Evolutionary conservation across 78 protist genomes (phyloP).

Genomic region (Chrysochromulina parva): DNA sequence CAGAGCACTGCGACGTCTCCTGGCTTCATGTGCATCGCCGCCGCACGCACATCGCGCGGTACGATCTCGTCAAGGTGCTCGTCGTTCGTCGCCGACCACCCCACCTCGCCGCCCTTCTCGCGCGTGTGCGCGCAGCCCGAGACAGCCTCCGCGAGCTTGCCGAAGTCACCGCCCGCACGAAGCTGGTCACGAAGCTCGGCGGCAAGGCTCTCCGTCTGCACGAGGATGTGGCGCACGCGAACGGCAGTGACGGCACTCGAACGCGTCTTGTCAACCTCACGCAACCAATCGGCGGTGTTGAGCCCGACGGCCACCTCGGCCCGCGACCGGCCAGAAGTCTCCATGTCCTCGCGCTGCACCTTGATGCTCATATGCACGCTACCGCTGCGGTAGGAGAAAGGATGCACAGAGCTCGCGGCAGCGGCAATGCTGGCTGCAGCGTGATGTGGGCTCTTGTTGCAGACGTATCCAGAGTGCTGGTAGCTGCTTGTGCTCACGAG

Average conservation of each 20-base stretch:
- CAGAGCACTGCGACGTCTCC: not conserved
- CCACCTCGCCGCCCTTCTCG: slow-evolving; percentile 22
- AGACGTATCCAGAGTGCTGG: too few relatives aligned
- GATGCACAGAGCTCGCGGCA: too few relatives aligned
- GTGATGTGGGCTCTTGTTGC: too few relatives aligned
- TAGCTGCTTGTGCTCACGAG: too few relatives aligned
- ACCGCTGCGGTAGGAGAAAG: too few relatives aligned
- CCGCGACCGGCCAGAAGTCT: not conserved
- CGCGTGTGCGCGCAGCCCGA: not conserved
- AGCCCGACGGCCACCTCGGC: not conserved
- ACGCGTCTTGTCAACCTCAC: not conserved
- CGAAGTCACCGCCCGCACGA: not conserved
- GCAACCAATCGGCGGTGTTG: not conserved
- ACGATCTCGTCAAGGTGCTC: not conserved
- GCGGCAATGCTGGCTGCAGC: too few relatives aligned
- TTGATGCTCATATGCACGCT: too few relatives aligned
- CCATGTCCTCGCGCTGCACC: not conserved
- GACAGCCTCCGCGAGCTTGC: not conserved
- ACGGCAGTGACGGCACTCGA: not conserved
- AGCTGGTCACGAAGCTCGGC: not conserved
- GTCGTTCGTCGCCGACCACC: not conserved
- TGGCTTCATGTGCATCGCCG: not conserved
- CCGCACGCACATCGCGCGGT: not conserved
- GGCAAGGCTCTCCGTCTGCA: not conserved
- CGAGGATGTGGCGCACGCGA: not conserved